Conservation (phyloP, 1,284 basidiomycete genomes). For the Athelia psychrophila region DNA sequence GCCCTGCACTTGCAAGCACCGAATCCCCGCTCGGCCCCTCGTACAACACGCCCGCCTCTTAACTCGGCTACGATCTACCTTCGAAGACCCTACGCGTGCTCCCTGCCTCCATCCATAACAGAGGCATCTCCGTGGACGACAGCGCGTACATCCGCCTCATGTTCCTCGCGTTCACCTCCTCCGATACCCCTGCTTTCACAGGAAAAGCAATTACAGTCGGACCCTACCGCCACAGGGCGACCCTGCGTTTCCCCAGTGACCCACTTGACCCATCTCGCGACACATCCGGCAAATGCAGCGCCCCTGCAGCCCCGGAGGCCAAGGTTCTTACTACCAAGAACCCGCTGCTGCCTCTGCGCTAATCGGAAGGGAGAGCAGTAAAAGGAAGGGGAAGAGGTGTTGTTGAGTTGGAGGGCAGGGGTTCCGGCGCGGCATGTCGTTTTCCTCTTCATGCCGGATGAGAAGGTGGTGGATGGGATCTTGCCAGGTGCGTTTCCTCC, state of each 20-base stretch:
- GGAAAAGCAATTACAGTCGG: slow-evolving; percentile 11
- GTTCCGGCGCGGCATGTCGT: slow-evolving; percentile 62
- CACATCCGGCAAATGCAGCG: neutral
- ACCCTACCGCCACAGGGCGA: slow-evolving; percentile 25
- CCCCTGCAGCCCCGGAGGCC: slow-evolving; percentile 14
- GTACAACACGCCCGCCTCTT: too few relatives aligned
- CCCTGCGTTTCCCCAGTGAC: slow-evolving; percentile 32
- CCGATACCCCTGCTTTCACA: neutral
- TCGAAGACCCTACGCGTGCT: slow-evolving; percentile 44
- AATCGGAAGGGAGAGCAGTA: slow-evolving; percentile 9
- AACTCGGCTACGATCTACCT: too few relatives aligned
- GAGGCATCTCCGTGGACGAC: slow-evolving; percentile 11
- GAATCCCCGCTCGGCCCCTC: slow-evolving; percentile 11
- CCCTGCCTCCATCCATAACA: slow-evolving; percentile 34
- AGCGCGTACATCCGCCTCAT: slow-evolving; percentile 29
- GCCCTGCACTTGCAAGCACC: slow-evolving; percentile 6
- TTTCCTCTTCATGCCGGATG: slow-evolving; percentile 47
- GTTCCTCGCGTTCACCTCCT: slow-evolving; percentile 47
- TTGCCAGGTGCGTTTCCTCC: slow-evolving; percentile 36
- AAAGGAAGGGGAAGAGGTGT: slow-evolving; percentile 26
- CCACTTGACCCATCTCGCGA: slow-evolving; percentile 35
- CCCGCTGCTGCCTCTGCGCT: too few relatives aligned
- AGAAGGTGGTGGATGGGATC: slow-evolving; percentile 62
- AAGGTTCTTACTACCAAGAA: slow-evolving; percentile 24
- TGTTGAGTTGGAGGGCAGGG: slow-evolving; percentile 33